Percentiles rank a stretch among this genome's conserved stretches.
These are phyloP conservation scores for Vigna hirtella DNA, from an alignment of 306 rosid genomes.

Conservation along the genomic window DNA sequence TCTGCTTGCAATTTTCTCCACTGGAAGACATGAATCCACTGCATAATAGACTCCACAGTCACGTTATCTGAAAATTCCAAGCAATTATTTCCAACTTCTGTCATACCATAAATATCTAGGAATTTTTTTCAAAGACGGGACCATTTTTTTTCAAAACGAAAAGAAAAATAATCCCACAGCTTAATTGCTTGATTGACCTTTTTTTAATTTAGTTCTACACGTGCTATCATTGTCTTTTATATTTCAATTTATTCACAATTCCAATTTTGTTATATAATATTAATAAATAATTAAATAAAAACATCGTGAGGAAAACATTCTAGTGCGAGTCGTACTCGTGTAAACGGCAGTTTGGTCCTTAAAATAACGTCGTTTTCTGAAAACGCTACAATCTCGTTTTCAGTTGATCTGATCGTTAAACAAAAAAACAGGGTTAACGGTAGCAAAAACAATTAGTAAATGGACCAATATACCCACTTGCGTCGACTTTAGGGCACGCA, in stretches of 20 bases:
- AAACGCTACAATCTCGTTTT: not conserved
- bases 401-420: slow-evolving; percentile 34
- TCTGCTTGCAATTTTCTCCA: slow-evolving; percentile 20
- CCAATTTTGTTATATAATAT: not conserved
- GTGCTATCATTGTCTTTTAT: slow-evolving; percentile 15
- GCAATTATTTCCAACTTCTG: slow-evolving; percentile 2
- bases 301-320: not conserved
- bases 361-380: slow-evolving; percentile 42
- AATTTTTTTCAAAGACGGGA: not conserved
- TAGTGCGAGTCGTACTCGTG: not conserved
- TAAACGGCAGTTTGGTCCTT: not conserved
- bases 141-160: not conserved
- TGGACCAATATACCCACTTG: slow-evolving; percentile 44
- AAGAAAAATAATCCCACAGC: not conserved
- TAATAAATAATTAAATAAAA: slow-evolving; percentile 9
- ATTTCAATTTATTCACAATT: not conserved
- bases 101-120: not conserved
- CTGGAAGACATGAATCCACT: slow-evolving; percentile 6
- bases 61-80: not conserved
- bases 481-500: slow-evolving; percentile 30
- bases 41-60: not conserved
- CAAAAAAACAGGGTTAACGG: slow-evolving; percentile 45
- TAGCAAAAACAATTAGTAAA: slow-evolving; percentile 14
- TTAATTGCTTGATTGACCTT: not conserved
- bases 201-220: not conserved